Percentiles rank a stretch among this genome's conserved stretches.
Evolutionary conservation across 768 basidiomycete genomes (phyloP).

Genomic region (Gymnopilus junonius): DNA sequence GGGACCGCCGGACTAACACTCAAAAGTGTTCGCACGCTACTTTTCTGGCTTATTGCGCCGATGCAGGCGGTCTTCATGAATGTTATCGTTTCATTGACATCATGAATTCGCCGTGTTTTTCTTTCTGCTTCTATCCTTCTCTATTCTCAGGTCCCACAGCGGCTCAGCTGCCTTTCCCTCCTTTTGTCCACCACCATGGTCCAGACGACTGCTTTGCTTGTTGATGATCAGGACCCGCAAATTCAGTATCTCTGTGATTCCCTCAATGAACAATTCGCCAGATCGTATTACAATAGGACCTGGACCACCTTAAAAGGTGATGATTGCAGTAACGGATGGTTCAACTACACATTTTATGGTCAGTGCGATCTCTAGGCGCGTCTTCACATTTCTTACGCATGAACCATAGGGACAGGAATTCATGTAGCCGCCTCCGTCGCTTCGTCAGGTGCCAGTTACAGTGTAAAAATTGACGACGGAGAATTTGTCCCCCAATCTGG

Average conservation of each 20-base stretch:
- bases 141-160: constrained; percentile 20
- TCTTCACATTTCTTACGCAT: neutral
- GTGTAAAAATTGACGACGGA: constrained; percentile 42
- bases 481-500: constrained; percentile 33
- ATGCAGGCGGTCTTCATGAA: neutral
- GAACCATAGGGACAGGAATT: constrained; percentile 34
- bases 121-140: constrained; percentile 1
- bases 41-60: neutral
- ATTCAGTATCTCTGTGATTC: constrained; percentile 43
- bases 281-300: constrained; percentile 42
- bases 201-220: constrained; percentile 30
- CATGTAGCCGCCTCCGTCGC: constrained; percentile 31
- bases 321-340: constrained; percentile 41
- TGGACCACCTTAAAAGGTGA: constrained; percentile 39
- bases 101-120: neutral
- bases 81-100: constrained; percentile 4
- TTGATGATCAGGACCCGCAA: constrained; percentile 43
- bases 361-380: constrained; percentile 1
- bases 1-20: neutral
- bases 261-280: constrained; percentile 33
- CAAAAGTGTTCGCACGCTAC: neutral
- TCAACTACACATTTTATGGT: constrained; percentile 44
- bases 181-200: constrained; percentile 22
- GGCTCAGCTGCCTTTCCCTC: constrained; percentile 25
- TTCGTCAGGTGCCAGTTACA: constrained; percentile 29